Conservation (phyloP, 495 filamentous ascomycete genomes). For the Viridothelium virens region DNA sequence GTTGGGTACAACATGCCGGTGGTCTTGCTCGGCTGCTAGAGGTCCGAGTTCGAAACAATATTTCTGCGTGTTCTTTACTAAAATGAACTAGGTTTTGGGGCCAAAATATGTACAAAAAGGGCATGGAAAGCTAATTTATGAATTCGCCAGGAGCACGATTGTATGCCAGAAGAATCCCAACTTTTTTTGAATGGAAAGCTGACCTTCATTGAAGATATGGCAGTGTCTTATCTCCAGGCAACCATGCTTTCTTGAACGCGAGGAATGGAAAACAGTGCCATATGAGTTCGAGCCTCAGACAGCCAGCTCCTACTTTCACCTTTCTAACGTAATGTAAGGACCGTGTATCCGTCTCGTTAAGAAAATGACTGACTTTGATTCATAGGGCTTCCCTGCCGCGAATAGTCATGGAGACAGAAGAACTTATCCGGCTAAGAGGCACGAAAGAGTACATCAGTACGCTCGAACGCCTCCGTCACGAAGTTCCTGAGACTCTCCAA, state of each 20-base stretch:
- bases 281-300: background rate
- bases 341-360: background rate
- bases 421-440: background rate
- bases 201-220: background rate
- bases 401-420: background rate
- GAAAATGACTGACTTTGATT: background rate
- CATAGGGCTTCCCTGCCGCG: background rate
- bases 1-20: constrained; percentile 4
- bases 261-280: constrained; percentile 4
- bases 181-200: background rate
- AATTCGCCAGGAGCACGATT: background rate
- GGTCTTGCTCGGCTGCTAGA: background rate
- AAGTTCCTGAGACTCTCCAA: background rate
- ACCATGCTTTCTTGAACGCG: background rate
- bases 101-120: constrained; percentile 2
- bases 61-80: background rate
- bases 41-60: background rate
- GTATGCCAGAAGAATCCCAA: background rate
- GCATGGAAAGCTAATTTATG: background rate
- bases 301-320: background rate
- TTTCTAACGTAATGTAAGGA: background rate
- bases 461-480: background rate
- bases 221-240: background rate
- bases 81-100: background rate
- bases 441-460: background rate